Base-by-base conservation (phyloP, 495 filamentous ascomycete species). In the Hypomontagnella monticulosa region DNA sequence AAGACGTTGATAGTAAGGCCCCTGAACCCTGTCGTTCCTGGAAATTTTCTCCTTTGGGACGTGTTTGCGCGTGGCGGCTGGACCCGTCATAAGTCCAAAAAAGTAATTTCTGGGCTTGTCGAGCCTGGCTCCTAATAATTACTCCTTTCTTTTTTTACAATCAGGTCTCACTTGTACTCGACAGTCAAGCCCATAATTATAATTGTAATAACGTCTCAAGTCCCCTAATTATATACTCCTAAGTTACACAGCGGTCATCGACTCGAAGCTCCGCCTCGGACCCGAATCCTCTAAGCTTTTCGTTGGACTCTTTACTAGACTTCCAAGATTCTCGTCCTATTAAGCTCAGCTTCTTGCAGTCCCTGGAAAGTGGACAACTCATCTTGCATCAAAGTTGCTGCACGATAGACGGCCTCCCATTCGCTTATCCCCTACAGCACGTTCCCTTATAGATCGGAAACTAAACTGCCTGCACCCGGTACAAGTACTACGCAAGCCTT, bases 331-430 rank as follows among this genome's bases (percentile, higher is more conserved):
- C 34, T 32, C 27, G 61, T 46, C 36, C 12, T 32, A 40, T 63
- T 68, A 54, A 63, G 33, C 43, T 63, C 55, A 63, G 53, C 49
- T 63, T 50, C 47, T 32, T 36, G 19, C 47, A 30, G 53, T 53
- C 58, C 53, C 53, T 48, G 48, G 50, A 32, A 66, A 70, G 70
- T 75, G 79, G 75, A 79, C 79, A 81, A 81, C 78, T 80, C 78
- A 81, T 76, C 78, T 75, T 78, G 79, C 79, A 81, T 71, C 54
- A 67, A 66, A 65, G 69, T 66, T 71, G 73, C 76, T 76, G 75
- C 77, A 75, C 47, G 73, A 71, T 78, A 71, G 63, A 74, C 75
- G 76, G 69, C 67, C 70, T 73, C 73, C 63, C 69, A 75, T 72
- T 74, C 73, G 70, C 61, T 65, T 71, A 36, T 66, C 52, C 32